phyloP scores from a whole-genome alignment of 345 rosid species.

The Toxicodendron radicans region DNA sequence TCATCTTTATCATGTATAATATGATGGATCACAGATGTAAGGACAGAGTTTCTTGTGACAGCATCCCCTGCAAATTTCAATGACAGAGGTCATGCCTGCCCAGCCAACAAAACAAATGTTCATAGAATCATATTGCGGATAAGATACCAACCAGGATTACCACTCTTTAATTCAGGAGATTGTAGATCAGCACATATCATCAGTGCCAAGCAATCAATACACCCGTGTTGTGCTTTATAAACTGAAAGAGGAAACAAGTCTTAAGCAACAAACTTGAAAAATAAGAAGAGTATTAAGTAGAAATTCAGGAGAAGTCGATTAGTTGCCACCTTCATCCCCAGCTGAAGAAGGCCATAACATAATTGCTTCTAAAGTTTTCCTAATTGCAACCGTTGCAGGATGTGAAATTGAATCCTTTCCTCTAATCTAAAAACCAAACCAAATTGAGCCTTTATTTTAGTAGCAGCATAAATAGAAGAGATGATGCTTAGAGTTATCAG shows the following conservation, averaged over 20 bases:
- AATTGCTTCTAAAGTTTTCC: conserved; percentile 51
- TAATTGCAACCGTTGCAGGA: conserved; percentile 48
- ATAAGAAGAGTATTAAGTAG: conserved; percentile 1
- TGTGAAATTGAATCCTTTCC: conserved; percentile 56
- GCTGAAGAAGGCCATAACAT: conserved; percentile 76
- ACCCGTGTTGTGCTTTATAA: conserved; percentile 89
- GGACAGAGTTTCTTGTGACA: conserved; percentile 33
- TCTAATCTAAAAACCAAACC: conserved; percentile 47
- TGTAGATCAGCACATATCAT: conserved; percentile 75
- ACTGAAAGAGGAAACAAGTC: conserved; percentile 41
- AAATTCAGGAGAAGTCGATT: conserved; percentile 12
- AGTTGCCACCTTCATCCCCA: conserved; percentile 60
- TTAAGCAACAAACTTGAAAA: conserved; percentile 14
- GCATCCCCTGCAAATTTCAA: conserved; percentile 44
- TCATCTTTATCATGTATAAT: conserved; percentile 43
- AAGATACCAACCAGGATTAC: conserved; percentile 36
- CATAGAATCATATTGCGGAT: neutral
- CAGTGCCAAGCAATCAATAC: conserved; percentile 86
- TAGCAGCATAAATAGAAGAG: conserved; percentile 7
- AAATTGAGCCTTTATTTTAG: conserved; percentile 22
- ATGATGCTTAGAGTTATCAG: conserved; percentile 19
- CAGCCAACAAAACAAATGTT: neutral
- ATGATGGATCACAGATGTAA: conserved; percentile 48
- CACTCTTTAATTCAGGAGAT: conserved; percentile 42
- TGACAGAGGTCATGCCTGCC: conserved; percentile 19